Evolutionary conservation across 78 protist genomes (phyloP).

Genomic region (Speleostelium caveatum): DNA sequence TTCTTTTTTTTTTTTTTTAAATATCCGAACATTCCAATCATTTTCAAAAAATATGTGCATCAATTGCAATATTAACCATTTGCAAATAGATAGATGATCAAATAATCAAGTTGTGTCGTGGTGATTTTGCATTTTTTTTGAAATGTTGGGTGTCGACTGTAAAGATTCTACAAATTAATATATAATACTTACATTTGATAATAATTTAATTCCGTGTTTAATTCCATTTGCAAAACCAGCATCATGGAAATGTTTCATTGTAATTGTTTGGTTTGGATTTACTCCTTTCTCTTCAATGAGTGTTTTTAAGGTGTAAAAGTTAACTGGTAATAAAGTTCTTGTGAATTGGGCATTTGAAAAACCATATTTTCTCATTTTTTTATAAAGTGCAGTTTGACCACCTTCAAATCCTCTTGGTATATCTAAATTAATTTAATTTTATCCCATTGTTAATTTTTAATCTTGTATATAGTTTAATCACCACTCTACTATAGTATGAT

Average conservation of each 20-base stretch:
- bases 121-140: too few relatives aligned
- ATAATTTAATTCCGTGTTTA: constrained; percentile 73
- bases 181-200: constrained; percentile 74
- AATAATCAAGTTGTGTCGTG: too few relatives aligned
- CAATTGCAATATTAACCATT: too few relatives aligned
- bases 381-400: constrained; percentile 89
- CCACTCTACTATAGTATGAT: too few relatives aligned
- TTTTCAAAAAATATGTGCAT: too few relatives aligned
- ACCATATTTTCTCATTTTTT: constrained; percentile 85
- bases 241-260: constrained; percentile 76
- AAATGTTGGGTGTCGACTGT: too few relatives aligned
- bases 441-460: not conserved
- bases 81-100: too few relatives aligned
- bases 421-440: constrained; percentile 22
- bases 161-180: not conserved
- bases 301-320: constrained; percentile 35
- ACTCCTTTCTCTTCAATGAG: constrained; percentile 45
- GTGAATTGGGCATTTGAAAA: constrained; percentile 54
- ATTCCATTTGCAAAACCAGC: constrained; percentile 21
- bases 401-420: constrained; percentile 87
- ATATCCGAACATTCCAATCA: too few relatives aligned
- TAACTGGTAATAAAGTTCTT: constrained; percentile 49
- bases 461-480: too few relatives aligned
- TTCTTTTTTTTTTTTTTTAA: too few relatives aligned
- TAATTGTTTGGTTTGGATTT: constrained; percentile 53